Percentiles rank a stretch among this genome's conserved stretches.
These are phyloP conservation scores for Lactifluus piperatus DNA, from an alignment of 768 basidiomycete species.

Conservation along the genomic window DNA sequence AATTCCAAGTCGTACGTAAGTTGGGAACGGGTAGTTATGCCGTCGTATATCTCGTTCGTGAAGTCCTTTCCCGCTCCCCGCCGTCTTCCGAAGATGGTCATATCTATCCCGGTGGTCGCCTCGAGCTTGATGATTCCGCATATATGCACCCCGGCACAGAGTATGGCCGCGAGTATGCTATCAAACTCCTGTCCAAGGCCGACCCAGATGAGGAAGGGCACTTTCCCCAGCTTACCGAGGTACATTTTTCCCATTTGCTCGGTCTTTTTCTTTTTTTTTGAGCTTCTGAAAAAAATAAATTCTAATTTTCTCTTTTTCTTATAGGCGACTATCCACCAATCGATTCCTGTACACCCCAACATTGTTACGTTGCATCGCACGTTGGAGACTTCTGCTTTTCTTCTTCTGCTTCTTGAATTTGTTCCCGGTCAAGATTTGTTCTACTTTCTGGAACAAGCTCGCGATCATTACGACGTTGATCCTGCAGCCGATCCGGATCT, in stretches of 20 bases:
- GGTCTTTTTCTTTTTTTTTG: neutral
- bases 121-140: slow-evolving; percentile 29
- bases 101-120: slow-evolving; percentile 40
- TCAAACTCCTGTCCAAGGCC: slow-evolving; percentile 93
- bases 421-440: slow-evolving; percentile 97
- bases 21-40: slow-evolving; percentile 90
- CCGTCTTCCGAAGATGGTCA: slow-evolving; percentile 33
- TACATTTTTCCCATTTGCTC: slow-evolving; percentile 27
- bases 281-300: neutral
- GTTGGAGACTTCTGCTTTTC: slow-evolving; percentile 82
- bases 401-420: slow-evolving; percentile 89
- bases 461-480: slow-evolving; percentile 69
- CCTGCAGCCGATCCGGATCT: slow-evolving; percentile 25
- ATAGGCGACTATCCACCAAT: slow-evolving; percentile 91
- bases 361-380: slow-evolving; percentile 94
- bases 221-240: slow-evolving; percentile 86
- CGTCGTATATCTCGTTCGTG: slow-evolving; percentile 86
- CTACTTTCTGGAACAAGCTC: slow-evolving; percentile 95
- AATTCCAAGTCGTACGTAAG: slow-evolving; percentile 78
- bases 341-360: slow-evolving; percentile 80
- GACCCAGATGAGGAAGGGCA: slow-evolving; percentile 86
- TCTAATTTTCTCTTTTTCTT: slow-evolving; percentile 10
- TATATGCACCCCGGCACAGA: slow-evolving; percentile 27
- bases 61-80: slow-evolving; percentile 40
- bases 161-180: slow-evolving; percentile 82